Conservation (phyloP, 768 basidiomycete species). For the Lyophyllum decastes region DNA sequence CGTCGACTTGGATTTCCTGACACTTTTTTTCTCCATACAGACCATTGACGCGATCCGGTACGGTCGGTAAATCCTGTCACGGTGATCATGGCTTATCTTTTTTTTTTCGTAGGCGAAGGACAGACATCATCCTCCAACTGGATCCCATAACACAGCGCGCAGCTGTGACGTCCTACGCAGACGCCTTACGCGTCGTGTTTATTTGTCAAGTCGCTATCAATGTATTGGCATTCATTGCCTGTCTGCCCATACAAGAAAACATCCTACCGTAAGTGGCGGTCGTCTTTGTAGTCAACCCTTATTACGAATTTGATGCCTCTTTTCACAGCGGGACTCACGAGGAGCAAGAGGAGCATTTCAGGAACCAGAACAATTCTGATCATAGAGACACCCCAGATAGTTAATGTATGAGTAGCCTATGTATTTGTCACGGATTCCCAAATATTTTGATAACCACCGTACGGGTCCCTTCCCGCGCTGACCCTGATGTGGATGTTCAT, state of each 20-base stretch:
- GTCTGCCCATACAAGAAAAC: slow-evolving; percentile 77
- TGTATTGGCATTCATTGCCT: slow-evolving; percentile 64
- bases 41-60: slow-evolving; percentile 74
- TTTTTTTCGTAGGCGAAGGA: slow-evolving; percentile 56
- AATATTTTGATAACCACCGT: slow-evolving; percentile 5
- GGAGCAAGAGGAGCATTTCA: slow-evolving; percentile 61
- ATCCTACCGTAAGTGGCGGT: slow-evolving; percentile 51
- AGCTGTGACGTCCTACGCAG: slow-evolving; percentile 77
- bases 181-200: slow-evolving; percentile 81
- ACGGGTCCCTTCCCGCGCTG: neutral
- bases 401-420: slow-evolving; percentile 26
- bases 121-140: slow-evolving; percentile 69
- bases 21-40: slow-evolving; percentile 35
- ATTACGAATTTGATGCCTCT: slow-evolving; percentile 4
- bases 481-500: neutral
- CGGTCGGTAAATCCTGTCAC: slow-evolving; percentile 10
- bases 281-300: neutral
- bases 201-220: slow-evolving; percentile 74
- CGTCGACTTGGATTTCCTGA: slow-evolving; percentile 12
- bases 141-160: slow-evolving; percentile 53
- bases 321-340: slow-evolving; percentile 55
- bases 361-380: slow-evolving; percentile 36
- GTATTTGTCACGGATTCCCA: slow-evolving; percentile 18
- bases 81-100: neutral
- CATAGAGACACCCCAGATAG: slow-evolving; percentile 24